Evolutionary conservation across 1,284 basidiomycete genomes (phyloP).

Genomic region (Leccinum pallidistipes): DNA sequence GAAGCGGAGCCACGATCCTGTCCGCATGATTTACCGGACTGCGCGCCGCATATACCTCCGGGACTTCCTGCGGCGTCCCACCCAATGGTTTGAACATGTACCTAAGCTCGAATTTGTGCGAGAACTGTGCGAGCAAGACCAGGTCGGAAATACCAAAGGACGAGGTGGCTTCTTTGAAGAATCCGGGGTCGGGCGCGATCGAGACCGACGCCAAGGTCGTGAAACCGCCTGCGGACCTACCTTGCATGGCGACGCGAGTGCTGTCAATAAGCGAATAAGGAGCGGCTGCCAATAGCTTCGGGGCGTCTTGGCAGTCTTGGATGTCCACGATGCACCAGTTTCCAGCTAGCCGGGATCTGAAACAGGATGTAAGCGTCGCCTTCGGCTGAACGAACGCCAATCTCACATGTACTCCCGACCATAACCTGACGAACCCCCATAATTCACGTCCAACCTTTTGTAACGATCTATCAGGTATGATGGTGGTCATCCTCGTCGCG

Average conservation of each 20-base stretch:
- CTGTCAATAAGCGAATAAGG: slow-evolving; percentile 31
- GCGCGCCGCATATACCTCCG: slow-evolving; percentile 30
- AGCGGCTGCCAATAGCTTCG: slow-evolving; percentile 21
- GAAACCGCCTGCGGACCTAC: slow-evolving; percentile 62
- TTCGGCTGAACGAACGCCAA: neutral
- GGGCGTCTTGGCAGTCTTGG: slow-evolving; percentile 32
- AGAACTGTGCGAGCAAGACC: slow-evolving; percentile 46
- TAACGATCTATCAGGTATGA: neutral
- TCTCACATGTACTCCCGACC: slow-evolving; percentile 33
- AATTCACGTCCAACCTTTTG: slow-evolving; percentile 34
- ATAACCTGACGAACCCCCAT: slow-evolving; percentile 34
- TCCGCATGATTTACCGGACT: slow-evolving; percentile 29
- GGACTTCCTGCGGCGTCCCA: slow-evolving; percentile 40
- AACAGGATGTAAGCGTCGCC: neutral
- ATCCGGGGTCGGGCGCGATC: slow-evolving; percentile 42
- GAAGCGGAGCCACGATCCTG: slow-evolving; percentile 24
- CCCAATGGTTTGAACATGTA: slow-evolving; percentile 58
- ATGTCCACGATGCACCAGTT: slow-evolving; percentile 34
- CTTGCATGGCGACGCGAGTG: slow-evolving; percentile 58
- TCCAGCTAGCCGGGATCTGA: slow-evolving; percentile 31
- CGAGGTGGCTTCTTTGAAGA: slow-evolving; percentile 34
- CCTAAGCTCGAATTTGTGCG: slow-evolving; percentile 69
- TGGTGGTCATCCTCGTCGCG: too few relatives aligned
- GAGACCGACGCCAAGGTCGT: slow-evolving; percentile 49
- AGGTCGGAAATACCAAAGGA: slow-evolving; percentile 60